These are phyloP conservation scores for Neofusicoccum ribis DNA, from an alignment of 2,329 filamentous ascomycete species.

Conservation along the genomic window DNA sequence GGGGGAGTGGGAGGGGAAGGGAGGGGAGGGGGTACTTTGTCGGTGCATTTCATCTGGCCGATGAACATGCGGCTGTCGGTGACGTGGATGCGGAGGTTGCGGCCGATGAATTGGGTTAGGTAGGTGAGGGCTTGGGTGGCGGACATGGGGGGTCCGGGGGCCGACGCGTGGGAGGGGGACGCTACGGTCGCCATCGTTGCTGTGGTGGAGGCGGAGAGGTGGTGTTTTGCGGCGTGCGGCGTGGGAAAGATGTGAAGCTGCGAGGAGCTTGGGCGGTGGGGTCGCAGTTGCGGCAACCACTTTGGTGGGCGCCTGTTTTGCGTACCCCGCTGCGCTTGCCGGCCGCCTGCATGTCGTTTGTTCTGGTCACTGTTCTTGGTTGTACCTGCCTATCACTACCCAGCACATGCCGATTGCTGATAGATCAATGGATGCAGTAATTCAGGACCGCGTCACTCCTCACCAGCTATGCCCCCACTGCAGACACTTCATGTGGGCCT, in stretches of 20 bases:
- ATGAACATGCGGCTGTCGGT: conserved; percentile 86
- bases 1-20: neutral
- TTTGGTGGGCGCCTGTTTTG: neutral
- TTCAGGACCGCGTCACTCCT: neutral
- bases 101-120: conserved; percentile 69
- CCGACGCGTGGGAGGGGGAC: conserved; percentile 43
- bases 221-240: no score
- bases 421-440: neutral
- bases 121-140: conserved; percentile 57
- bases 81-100: conserved; percentile 75
- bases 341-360: no score
- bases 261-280: neutral
- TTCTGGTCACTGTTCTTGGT: no score
- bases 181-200: neutral
- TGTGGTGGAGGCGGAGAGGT: neutral
- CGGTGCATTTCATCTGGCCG: conserved; percentile 91
- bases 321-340: neutral
- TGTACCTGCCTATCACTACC: no score
- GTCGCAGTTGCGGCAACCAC: neutral
- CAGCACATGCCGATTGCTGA: no score
- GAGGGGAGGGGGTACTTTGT: conserved; percentile 63
- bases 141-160: conserved; percentile 51
- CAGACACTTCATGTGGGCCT: neutral
- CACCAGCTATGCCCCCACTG: neutral
- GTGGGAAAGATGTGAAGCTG: neutral